These are phyloP conservation scores for Globisporangium cederbergense DNA, from an alignment of 352 stramenopile species.

Conservation along the genomic window DNA sequence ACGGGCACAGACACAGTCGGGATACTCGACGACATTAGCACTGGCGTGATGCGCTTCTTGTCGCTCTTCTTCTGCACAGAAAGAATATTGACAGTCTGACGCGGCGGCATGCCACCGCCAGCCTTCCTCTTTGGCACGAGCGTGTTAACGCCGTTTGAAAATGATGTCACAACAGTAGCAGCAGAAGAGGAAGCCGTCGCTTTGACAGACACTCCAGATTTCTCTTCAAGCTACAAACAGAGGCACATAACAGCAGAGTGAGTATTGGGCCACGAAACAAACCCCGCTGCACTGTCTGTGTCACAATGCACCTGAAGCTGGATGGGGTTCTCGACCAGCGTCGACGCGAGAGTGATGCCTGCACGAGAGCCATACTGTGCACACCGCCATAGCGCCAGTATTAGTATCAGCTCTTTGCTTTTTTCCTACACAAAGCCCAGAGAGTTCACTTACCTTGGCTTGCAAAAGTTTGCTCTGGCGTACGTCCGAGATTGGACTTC, in stretches of 20 bases:
- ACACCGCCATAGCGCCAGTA: not conserved
- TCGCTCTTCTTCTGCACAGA: conserved; percentile 40
- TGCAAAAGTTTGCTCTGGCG: conserved; percentile 81
- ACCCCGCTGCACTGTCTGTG: not conserved
- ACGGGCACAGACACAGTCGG: conserved; percentile 1
- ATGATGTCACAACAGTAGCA: not conserved
- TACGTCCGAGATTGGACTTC: conserved; percentile 59
- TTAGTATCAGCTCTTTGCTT: not conserved
- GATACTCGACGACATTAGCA: conserved; percentile 34
- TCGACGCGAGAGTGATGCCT: conserved; percentile 76
- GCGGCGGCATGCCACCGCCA: conserved; percentile 13
- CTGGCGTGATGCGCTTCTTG: conserved; percentile 67
- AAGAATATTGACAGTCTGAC: conserved; percentile 31
- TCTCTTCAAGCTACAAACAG: conserved; percentile 61
- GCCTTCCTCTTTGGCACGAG: conserved; percentile 72
- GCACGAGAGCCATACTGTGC: conserved; percentile 74
- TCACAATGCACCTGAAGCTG: conserved; percentile 53
- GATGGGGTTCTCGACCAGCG: conserved; percentile 75
- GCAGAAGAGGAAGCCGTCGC: not conserved
- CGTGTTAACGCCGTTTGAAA: conserved; percentile 30
- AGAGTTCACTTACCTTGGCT: conserved; percentile 40
- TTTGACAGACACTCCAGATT: conserved; percentile 21
- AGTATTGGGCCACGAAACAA: not conserved
- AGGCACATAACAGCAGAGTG: not conserved
- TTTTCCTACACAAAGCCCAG: not conserved